These are phyloP conservation scores for Curvularia lunata DNA, from an alignment of 2,329 filamentous ascomycete genomes.

Conservation along the genomic window DNA sequence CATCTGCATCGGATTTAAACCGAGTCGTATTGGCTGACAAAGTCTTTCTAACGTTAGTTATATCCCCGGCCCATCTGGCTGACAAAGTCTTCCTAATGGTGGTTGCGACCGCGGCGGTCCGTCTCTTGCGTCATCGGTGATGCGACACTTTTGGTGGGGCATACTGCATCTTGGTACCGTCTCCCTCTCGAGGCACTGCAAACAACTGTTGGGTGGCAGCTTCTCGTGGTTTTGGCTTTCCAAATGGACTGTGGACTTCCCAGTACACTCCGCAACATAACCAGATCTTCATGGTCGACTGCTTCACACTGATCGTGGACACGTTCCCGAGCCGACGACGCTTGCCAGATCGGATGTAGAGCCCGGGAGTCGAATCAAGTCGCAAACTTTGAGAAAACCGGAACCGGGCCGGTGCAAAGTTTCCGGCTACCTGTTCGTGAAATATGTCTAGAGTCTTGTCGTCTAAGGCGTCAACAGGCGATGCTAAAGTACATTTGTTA, in stretches of 20 bases:
- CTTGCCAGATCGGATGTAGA: background rate
- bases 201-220: constrained; percentile 24
- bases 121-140: constrained; percentile 21
- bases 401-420: background rate
- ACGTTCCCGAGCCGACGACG: background rate
- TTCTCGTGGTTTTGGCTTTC: constrained; percentile 17
- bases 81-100: constrained; percentile 16
- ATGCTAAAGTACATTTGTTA: background rate
- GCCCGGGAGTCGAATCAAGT: background rate
- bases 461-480: background rate
- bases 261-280: constrained; percentile 29
- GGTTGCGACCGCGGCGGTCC: constrained; percentile 17
- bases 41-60: constrained; percentile 6
- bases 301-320: background rate
- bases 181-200: constrained; percentile 10
- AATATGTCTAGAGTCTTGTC: background rate
- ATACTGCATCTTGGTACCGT: constrained; percentile 12
- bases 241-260: constrained; percentile 26
- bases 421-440: background rate
- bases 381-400: background rate
- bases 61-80: too few relatives aligned
- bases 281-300: constrained; percentile 25
- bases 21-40: constrained; percentile 18
- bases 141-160: constrained; percentile 17
- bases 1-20: constrained; percentile 15